Evolutionary conservation across 2,329 filamentous ascomycete genomes (phyloP).

Genomic region (Myriosclerotinia scirpicola): DNA sequence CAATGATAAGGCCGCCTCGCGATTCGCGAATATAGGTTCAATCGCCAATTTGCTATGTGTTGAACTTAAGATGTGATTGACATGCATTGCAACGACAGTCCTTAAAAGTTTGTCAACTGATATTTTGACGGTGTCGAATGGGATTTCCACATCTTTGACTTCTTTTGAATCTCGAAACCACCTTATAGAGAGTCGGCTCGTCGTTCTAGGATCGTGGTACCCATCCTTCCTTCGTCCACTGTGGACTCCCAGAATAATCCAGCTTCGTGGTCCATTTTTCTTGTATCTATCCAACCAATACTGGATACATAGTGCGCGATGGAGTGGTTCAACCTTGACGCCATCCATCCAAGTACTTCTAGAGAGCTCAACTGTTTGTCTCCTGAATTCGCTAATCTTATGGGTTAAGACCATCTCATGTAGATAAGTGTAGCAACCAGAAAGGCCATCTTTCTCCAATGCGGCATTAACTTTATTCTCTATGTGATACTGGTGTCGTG

Average conservation of each 20-base stretch:
- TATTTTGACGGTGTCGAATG: conserved; percentile 64
- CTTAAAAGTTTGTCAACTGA: conserved; percentile 75
- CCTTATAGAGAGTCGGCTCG: conserved; percentile 61
- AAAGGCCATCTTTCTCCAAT: conserved; percentile 68
- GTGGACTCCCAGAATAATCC: conserved; percentile 83
- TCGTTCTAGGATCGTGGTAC: conserved; percentile 45
- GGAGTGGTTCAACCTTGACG: conserved; percentile 74
- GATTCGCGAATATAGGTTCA: conserved; percentile 60
- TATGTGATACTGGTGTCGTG: conserved; percentile 62
- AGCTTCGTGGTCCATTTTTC: conserved; percentile 69
- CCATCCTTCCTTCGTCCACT: conserved; percentile 56
- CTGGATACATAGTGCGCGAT: conserved; percentile 80
- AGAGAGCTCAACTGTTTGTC: conserved; percentile 71
- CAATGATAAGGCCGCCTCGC: conserved; percentile 59
- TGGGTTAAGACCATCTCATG: conserved; percentile 87
- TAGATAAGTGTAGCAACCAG: conserved; percentile 80
- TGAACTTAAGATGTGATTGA: conserved; percentile 66
- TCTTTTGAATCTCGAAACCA: conserved; percentile 87
- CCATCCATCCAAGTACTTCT: conserved; percentile 75
- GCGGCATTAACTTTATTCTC: conserved; percentile 71
- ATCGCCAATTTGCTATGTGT: conserved; percentile 61
- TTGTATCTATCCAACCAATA: conserved; percentile 75
- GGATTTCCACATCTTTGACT: conserved; percentile 65
- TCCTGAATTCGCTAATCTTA: conserved; percentile 79
- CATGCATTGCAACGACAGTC: conserved; percentile 72